Evolutionary conservation across 352 stramenopile genomes (phyloP).

Genomic region (Phytopythium aichiense): DNA sequence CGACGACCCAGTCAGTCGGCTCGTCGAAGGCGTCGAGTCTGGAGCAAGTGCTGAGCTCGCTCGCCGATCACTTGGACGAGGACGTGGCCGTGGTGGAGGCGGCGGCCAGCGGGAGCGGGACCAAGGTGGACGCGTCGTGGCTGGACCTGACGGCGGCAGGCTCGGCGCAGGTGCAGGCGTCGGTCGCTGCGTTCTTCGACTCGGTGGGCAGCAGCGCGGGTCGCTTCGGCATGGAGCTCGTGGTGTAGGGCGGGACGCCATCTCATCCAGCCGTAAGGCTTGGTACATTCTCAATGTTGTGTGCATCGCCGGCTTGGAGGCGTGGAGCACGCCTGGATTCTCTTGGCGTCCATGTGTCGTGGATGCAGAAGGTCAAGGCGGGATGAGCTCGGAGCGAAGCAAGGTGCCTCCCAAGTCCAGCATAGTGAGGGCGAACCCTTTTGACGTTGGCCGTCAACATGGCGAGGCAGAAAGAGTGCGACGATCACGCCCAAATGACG

Average conservation of each 20-base stretch:
- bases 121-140: conserved; percentile 24
- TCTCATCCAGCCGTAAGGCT: neutral
- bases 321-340: too few relatives aligned
- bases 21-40: neutral
- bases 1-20: neutral
- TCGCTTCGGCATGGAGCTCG: conserved; percentile 1
- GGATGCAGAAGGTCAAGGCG: neutral
- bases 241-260: neutral
- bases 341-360: too few relatives aligned
- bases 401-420: neutral
- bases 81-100: conserved; percentile 10
- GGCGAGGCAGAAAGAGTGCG: neutral
- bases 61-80: conserved; percentile 16
- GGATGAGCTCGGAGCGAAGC: neutral
- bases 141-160: conserved; percentile 25
- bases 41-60: neutral
- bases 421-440: neutral
- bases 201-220: neutral
- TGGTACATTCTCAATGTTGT: neutral
- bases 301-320: too few relatives aligned
- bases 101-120: conserved; percentile 1
- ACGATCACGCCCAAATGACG: neutral
- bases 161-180: conserved; percentile 17
- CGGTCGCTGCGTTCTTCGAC: neutral
- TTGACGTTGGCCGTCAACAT: neutral